Evolutionary conservation across 176 grass and related monocot species (phyloP).

Genomic region (Aegilops bicornis): DNA sequence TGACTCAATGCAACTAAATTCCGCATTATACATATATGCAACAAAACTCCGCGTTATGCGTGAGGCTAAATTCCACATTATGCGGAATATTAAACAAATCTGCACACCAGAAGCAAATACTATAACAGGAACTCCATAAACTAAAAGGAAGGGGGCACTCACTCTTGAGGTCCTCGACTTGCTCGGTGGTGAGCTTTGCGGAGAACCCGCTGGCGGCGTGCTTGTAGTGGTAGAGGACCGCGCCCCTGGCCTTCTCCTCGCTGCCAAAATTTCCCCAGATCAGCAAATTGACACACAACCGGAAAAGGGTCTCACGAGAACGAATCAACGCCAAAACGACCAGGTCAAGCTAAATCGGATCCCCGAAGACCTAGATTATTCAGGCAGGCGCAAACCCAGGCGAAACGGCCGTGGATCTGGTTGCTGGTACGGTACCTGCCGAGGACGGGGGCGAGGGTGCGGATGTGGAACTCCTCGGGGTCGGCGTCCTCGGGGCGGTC

Average conservation of each 20-base stretch:
- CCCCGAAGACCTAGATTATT: background rate
- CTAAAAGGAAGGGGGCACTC: slow-evolving; percentile 20
- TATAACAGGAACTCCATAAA: background rate
- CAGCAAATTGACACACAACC: background rate
- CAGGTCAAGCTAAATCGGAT: background rate
- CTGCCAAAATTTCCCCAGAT: slow-evolving; percentile 36
- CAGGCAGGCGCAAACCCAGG: background rate
- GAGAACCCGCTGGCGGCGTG: slow-evolving; percentile 84
- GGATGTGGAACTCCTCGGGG: slow-evolving; percentile 86
- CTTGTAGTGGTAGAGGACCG: slow-evolving; percentile 89
- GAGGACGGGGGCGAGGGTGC: slow-evolving; percentile 63
- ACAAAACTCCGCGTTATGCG: background rate
- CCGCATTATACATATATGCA: background rate
- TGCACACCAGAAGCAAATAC: too few relatives aligned
- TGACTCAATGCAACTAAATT: background rate
- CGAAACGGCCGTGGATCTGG: background rate
- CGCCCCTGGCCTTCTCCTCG: slow-evolving; percentile 69
- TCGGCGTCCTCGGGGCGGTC: slow-evolving; percentile 65
- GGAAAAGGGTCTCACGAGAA: background rate
- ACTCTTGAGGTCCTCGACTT: slow-evolving; percentile 84
- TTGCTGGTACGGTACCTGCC: slow-evolving; percentile 45
- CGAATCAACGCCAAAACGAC: background rate
- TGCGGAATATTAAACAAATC: too few relatives aligned
- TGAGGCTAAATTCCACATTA: too few relatives aligned
- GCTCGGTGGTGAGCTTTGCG: slow-evolving; percentile 65